These are phyloP conservation scores for Penicillium sp. DNA, from an alignment of 2,329 filamentous ascomycete genomes.

Conservation along the genomic window DNA sequence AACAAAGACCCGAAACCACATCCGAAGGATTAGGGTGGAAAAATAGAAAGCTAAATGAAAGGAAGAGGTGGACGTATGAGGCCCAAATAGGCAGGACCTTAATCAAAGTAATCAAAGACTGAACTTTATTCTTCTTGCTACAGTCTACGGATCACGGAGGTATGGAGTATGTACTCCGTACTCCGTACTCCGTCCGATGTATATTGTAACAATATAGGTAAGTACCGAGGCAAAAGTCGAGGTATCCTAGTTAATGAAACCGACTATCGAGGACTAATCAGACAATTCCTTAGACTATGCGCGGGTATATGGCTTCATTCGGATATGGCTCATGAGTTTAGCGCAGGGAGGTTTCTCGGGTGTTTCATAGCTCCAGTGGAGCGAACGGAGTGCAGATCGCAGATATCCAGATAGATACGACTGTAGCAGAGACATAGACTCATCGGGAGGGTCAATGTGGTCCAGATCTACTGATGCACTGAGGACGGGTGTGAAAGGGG, in stretches of 20 bases:
- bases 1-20: not conserved
- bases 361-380: conserved; percentile 5
- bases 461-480: not conserved
- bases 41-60: not conserved
- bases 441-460: not conserved
- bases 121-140: conserved; percentile 5
- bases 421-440: not conserved
- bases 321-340: not conserved
- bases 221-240: not conserved
- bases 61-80: not conserved
- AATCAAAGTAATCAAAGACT: conserved; percentile 4
- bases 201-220: not conserved
- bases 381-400: conserved; percentile 2
- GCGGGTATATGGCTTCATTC: conserved; percentile 3
- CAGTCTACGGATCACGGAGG: not conserved
- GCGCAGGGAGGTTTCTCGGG: not conserved
- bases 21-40: not conserved
- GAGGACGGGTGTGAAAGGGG: not conserved
- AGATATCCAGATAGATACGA: conserved; percentile 3
- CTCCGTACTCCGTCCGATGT: not conserved
- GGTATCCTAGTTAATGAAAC: not conserved
- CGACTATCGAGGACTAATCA: conserved; percentile 4
- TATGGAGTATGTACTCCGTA: not conserved
- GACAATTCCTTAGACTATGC: not conserved
- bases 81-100: conserved; percentile 13